phyloP scores from a whole-genome alignment of 495 filamentous ascomycete genomes.

The Pseudotulostoma volvatum region DNA sequence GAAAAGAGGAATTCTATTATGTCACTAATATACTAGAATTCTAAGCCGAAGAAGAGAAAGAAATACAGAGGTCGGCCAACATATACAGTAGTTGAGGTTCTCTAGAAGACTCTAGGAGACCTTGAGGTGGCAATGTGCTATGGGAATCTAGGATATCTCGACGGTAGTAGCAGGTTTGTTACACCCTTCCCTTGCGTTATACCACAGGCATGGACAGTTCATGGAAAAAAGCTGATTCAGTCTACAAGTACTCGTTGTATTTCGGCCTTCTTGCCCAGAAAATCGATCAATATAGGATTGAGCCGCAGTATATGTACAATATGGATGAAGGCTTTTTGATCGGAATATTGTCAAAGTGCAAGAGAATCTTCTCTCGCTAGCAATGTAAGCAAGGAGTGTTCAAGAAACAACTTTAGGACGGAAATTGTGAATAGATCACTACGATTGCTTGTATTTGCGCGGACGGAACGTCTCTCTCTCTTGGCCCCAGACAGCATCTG shows the following conservation, averaged over 20 bases:
- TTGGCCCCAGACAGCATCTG: background rate
- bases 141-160: no score
- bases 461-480: background rate
- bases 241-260: slow-evolving; percentile 4
- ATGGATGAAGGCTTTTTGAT: slow-evolving; percentile 10
- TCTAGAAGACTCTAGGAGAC: no score
- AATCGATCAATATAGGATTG: slow-evolving; percentile 5
- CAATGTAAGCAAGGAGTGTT: background rate
- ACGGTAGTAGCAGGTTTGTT: no score
- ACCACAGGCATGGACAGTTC: background rate
- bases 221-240: slow-evolving; percentile 1
- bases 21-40: no score
- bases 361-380: no score
- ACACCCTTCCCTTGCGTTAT: background rate
- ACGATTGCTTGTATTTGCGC: slow-evolving; percentile 3
- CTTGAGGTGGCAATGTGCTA: no score
- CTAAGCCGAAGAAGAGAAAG: no score
- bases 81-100: no score
- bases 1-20: no score
- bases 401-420: slow-evolving; percentile 2
- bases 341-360: no score
- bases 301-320: slow-evolving; percentile 6
- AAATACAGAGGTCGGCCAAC: no score
- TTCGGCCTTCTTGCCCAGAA: slow-evolving; percentile 3
- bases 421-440: slow-evolving; percentile 3